Percentiles rank a stretch among this genome's conserved stretches.
These are phyloP conservation scores for Trichoderma guizhouense DNA, from an alignment of 2,329 filamentous ascomycete species.

Conservation along the genomic window DNA sequence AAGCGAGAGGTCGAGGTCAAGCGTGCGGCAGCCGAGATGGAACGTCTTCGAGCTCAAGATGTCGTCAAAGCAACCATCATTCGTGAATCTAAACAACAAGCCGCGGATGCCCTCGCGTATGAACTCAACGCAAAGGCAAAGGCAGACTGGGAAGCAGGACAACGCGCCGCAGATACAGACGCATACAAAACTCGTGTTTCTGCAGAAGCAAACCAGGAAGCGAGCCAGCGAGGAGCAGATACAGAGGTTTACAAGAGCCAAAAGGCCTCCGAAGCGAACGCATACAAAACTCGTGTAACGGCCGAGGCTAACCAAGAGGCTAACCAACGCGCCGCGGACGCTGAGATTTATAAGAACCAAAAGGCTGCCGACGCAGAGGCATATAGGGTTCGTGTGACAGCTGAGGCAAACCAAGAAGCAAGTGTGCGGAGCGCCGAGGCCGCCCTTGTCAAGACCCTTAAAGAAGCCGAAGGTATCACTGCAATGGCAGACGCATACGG, in stretches of 20 bases:
- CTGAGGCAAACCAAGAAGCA: slow-evolving; percentile 51
- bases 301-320: background rate
- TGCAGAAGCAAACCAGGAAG: slow-evolving; percentile 37
- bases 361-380: slow-evolving; percentile 32
- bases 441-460: slow-evolving; percentile 56
- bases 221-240: background rate
- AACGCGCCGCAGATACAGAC: slow-evolving; percentile 49
- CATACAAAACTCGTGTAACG: background rate
- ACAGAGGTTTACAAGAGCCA: background rate
- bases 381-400: slow-evolving; percentile 57
- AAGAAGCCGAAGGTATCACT: slow-evolving; percentile 71
- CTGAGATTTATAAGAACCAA: background rate
- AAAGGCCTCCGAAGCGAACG: background rate
- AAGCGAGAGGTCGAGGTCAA: slow-evolving; percentile 74
- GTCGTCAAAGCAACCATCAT: slow-evolving; percentile 73
- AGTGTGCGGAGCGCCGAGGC: slow-evolving; percentile 50
- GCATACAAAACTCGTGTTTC: slow-evolving; percentile 57
- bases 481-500: slow-evolving; percentile 81
- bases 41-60: slow-evolving; percentile 71
- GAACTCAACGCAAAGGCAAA: slow-evolving; percentile 57
- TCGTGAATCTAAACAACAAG: slow-evolving; percentile 65
- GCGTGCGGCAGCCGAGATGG: slow-evolving; percentile 75
- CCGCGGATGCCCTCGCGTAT: slow-evolving; percentile 64
- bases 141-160: slow-evolving; percentile 53
- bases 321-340: background rate